Base-by-base conservation (phyloP, 2,329 filamentous ascomycete species). In the Endoconidiophora polonica region DNA sequence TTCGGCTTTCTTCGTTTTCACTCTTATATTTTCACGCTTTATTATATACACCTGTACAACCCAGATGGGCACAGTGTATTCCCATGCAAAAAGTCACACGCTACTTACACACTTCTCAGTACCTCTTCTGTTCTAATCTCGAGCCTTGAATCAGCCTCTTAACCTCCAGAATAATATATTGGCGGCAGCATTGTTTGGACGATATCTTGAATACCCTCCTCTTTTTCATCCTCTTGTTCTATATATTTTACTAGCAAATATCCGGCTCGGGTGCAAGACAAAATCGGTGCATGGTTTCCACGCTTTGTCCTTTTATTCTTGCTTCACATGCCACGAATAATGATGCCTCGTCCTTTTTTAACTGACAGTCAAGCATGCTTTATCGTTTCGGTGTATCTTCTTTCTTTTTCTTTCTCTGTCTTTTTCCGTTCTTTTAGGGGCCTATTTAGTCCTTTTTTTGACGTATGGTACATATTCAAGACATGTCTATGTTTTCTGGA, bases 101-200 rank as follows among this genome's bases (percentile, higher is more conserved):
- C 38, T 41, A 44, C 46, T 22, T 7, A 26, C 23, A 44, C 45
- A 41, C 40, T 26, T 43, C 45, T 41, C n/a, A n/a, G n/a, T n/a
- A n/a, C n/a, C n/a, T n/a, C n/a, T n/a, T n/a, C n/a, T n/a, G n/a
- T n/a, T n/a, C n/a, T n/a, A n/a, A n/a, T 24, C 44, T 45, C n/a
- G 24, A 33, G 26, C 44, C 44, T 24, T 20, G 33, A 33, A 18
- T 45, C 26, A 45, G 20, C 24, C 24, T 9, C 29, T 29, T 33
- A 16, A 45, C 24, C 22, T 24, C 26, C 44, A 18, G 22, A 22
- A 18, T 22, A 33, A 29, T 45, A 37, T 16, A 18, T 33, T n/a
- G 44, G 44, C 33, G 44, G 44, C 24, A 33, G 44, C 29, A 23
- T 29, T 33, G 10, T 16, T 45, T 24, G 23, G 44, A 45, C 26